Conservation (phyloP, 305 asterid genomes). For the Withania somnifera region DNA sequence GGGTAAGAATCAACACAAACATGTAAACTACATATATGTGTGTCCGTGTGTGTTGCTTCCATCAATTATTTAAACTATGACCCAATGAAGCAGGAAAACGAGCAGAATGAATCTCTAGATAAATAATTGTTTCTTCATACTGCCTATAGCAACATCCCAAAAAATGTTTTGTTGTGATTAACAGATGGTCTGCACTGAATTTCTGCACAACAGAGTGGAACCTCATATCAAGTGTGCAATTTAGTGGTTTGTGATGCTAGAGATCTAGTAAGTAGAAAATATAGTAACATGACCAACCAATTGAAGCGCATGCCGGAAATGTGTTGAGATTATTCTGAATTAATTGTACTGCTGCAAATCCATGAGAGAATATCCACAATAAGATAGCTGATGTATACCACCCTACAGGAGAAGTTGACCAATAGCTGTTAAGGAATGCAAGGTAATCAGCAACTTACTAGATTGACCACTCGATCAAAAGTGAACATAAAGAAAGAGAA, state of each 20-base stretch:
- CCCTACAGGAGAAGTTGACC: constrained; percentile 29
- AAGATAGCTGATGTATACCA: constrained; percentile 34
- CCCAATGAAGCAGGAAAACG: too few species aligned
- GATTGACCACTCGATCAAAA: too few species aligned
- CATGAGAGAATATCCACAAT: constrained; percentile 64
- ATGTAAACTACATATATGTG: too few species aligned
- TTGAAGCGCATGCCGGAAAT: constrained; percentile 88
- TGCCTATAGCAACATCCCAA: not conserved
- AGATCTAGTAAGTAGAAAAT: not conserved
- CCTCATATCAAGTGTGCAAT: not conserved
- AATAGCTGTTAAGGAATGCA: not conserved
- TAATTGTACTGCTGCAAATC: constrained; percentile 48
- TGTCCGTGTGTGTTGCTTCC: too few species aligned
- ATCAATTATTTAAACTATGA: too few species aligned
- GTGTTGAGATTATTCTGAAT: constrained; percentile 52
- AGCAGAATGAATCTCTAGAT: too few species aligned
- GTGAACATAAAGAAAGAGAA: not conserved
- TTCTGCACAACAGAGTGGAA: not conserved
- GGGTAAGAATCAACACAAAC: not conserved
- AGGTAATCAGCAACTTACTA: too few species aligned
- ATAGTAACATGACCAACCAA: constrained; percentile 45
- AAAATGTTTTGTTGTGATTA: not conserved
- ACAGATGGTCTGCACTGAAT: not conserved
- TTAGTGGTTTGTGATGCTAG: not conserved
- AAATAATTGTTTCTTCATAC: not conserved